These are phyloP conservation scores for Heliamphora exappendiculata DNA, from an alignment of 148 eudicot species.

Conservation along the genomic window DNA sequence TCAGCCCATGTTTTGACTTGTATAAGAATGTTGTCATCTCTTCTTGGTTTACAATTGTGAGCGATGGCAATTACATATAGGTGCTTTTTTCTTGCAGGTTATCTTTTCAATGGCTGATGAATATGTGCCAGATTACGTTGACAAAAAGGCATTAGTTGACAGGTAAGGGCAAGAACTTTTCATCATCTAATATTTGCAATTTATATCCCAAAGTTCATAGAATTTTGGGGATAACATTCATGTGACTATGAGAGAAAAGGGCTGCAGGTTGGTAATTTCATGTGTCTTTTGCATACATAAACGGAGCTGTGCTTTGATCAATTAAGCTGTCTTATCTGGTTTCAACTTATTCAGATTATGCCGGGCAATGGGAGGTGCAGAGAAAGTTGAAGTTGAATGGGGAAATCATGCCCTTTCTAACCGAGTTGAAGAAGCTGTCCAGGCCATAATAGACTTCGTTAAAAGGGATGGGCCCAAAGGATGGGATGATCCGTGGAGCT, in stretches of 20 bases:
- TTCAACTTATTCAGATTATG: constrained; percentile 51
- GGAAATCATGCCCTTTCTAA: constrained; percentile 93
- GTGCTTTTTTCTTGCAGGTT: constrained; percentile 37
- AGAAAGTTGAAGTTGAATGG: constrained; percentile 71
- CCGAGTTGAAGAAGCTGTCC: constrained; percentile 82
- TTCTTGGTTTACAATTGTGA: not conserved
- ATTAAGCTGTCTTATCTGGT: not conserved
- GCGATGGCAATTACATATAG: not conserved
- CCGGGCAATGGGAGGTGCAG: constrained; percentile 90
- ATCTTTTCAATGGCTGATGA: constrained; percentile 90
- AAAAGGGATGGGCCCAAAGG: constrained; percentile 81
- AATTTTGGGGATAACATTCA: not conserved
- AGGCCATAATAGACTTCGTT: constrained; percentile 60
- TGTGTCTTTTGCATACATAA: not conserved
- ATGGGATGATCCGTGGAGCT: constrained; percentile 98
- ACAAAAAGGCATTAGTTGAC: constrained; percentile 73
- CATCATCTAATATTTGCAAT: not conserved
- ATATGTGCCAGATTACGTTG: constrained; percentile 78
- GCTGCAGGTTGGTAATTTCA: not conserved
- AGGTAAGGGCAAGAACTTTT: constrained; percentile 36
- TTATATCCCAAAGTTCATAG: not conserved
- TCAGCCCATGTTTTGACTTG: not conserved
- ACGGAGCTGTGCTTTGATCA: not conserved
- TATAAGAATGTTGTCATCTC: not conserved
- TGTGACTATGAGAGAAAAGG: not conserved